A percentile compares a stretch with the other conserved stretches of the same genome.
phyloP scores from a whole-genome alignment of 2,329 filamentous ascomycete genomes.

The Beauveria caledonica region DNA sequence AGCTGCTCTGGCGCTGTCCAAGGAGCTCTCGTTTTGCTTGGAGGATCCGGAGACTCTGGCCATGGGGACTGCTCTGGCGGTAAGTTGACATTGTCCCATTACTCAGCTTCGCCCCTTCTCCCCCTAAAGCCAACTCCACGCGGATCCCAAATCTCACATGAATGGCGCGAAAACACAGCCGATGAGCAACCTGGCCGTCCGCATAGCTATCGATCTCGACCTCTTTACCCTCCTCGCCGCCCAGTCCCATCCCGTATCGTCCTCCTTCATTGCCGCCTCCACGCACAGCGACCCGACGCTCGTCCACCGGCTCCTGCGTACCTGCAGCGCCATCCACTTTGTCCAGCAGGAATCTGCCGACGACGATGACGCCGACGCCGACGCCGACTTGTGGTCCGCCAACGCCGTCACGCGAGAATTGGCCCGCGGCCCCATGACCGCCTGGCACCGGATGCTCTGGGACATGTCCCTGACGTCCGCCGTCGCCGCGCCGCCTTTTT shows the following conservation, averaged over 20 bases:
- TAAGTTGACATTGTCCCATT: background rate
- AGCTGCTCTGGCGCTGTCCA: background rate
- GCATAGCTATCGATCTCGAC: background rate
- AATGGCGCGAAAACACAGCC: background rate
- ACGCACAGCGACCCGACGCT: background rate
- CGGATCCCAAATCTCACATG: background rate
- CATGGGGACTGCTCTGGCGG: background rate
- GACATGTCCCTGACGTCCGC: background rate
- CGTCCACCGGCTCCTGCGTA: background rate
- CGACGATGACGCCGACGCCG: background rate
- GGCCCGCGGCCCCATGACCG: background rate
- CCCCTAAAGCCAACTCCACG: background rate
- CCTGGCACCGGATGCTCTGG: background rate
- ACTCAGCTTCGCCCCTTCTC: background rate
- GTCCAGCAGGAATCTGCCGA: background rate
- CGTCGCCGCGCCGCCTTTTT: background rate
- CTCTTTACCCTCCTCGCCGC: background rate
- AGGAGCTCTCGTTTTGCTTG: background rate
- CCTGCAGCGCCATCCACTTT: background rate
- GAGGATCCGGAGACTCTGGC: background rate
- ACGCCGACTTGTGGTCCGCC: background rate
- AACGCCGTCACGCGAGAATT: background rate
- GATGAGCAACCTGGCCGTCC: background rate
- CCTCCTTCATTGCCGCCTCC: background rate
- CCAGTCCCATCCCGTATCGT: background rate